Evolutionary conservation across 306 rosid genomes (phyloP), one percentile per base, ranked within the genome.

Genomic region (Bauhinia variegata): DNA sequence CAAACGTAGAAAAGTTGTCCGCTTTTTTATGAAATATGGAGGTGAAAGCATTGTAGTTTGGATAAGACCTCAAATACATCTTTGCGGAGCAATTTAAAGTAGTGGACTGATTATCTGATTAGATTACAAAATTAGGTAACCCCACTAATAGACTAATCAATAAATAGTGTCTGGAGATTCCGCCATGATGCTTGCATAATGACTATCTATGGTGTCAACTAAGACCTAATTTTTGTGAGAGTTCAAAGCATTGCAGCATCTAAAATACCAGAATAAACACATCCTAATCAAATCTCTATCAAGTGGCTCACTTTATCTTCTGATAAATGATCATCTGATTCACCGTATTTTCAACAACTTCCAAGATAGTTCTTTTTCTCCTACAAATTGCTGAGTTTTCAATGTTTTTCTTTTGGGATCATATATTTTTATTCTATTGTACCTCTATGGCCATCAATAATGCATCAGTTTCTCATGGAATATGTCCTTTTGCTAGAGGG

Each of bases 161-260:
- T 56, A 67, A 55, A 52, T 54, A 71, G 67, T 58, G 68, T 34
- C 51, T 39, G 65, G 13, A 23, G 65, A 75, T 70, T 72, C 70
- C 66, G 73, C 86, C 53, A 47, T 51, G 80, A 51, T 33, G 52
- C 62, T 56, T 75, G 43, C 58, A 78, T 71, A 70, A 75, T 63
- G 50, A 67, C 66, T 66, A 58, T 69, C 60, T 44, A 8, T 68
- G 79, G 72, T 74, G 65, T 53, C 66, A 54, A 23, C 61, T 42
- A 81, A 15, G 54, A 76, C 82, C 73, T 61, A 79, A 61, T n/a
- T n/a, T n/a, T n/a, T n/a, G n/a, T n/a, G n/a, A n/a, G n/a, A 68
- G 69, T 71, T 41, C 44, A 46, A 60, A 53, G 61, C 37, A 73
- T 38, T 60, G 66, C 43, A 65, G 70, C 53, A 46, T 46, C 57